phyloP scores from a whole-genome alignment of 331 rosid species.

The Quercus phellos region DNA sequence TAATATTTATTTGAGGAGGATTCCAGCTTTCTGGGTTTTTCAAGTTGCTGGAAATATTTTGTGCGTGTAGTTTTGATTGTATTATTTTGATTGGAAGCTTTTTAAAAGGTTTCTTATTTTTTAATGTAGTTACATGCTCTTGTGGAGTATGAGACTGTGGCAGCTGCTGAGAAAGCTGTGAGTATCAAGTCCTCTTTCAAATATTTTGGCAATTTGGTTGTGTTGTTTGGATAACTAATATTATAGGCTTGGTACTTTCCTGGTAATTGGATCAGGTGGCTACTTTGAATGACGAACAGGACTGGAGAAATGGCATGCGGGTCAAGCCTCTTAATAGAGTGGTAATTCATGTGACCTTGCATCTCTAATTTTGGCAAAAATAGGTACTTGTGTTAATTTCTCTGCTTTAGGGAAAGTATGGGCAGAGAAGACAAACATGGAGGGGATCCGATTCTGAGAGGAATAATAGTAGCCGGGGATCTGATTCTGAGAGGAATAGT shows the following conservation, averaged over 20 bases:
- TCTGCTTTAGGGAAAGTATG: slow-evolving; percentile 57
- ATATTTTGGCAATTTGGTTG: not conserved
- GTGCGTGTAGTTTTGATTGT: not conserved
- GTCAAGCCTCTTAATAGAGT: slow-evolving; percentile 70
- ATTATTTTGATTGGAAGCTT: not conserved
- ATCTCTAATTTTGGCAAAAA: slow-evolving; percentile 1
- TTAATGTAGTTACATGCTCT: slow-evolving; percentile 68
- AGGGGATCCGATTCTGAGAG: slow-evolving; percentile 56
- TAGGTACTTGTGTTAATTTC: slow-evolving; percentile 19
- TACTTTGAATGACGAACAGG: slow-evolving; percentile 62
- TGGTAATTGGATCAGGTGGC: slow-evolving; percentile 52
- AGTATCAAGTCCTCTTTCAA: slow-evolving; percentile 35
- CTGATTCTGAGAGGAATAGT: slow-evolving; percentile 58
- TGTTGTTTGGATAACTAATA: slow-evolving; percentile 8
- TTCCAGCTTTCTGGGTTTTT: too few species aligned
- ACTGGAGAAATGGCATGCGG: slow-evolving; percentile 96
- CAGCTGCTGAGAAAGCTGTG: slow-evolving; percentile 93
- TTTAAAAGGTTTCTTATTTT: not conserved
- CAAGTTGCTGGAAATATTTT: too few species aligned
- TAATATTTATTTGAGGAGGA: too few species aligned
- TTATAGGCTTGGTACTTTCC: slow-evolving; percentile 1
- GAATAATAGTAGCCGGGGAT: slow-evolving; percentile 33
- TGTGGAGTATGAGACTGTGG: slow-evolving; percentile 80
- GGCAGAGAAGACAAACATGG: slow-evolving; percentile 63
- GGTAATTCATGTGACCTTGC: slow-evolving; percentile 37